Evolutionary conservation across 202 grass and related monocot species (phyloP).

Genomic region (Saccharum hybrid): DNA sequence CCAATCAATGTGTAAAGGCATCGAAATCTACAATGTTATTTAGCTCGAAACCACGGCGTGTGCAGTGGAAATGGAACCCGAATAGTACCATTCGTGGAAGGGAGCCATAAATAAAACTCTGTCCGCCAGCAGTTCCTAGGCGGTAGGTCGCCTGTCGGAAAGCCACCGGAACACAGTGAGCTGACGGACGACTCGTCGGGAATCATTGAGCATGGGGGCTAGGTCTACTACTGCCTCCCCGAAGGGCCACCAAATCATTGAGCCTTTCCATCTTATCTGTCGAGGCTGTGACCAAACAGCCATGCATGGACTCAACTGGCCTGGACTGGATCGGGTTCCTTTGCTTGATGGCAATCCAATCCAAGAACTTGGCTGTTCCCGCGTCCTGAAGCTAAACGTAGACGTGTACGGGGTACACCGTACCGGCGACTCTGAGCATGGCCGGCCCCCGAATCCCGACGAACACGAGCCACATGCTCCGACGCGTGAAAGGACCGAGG

Average conservation of each 20-base stretch:
- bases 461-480: neutral
- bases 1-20: neutral
- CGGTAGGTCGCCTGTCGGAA: conserved; percentile 1
- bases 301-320: neutral
- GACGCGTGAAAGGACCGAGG: neutral
- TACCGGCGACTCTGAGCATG: neutral
- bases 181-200: conserved; percentile 26
- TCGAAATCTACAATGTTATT: too few species aligned
- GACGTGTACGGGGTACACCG: neutral
- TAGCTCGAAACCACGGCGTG: neutral
- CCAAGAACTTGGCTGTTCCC: too few species aligned
- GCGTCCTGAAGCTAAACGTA: neutral
- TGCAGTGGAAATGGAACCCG: neutral
- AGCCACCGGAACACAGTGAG: conserved; percentile 29
- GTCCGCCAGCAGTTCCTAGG: neutral
- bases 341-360: neutral
- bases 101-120: neutral
- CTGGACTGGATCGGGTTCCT: neutral
- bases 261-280: neutral
- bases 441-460: neutral
- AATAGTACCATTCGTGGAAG: too few species aligned
- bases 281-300: neutral
- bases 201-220: conserved; percentile 43
- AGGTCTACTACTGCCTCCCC: neutral
- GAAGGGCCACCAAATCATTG: conserved; percentile 8